Base-by-base conservation (phyloP, 192 early-diverging fungal species). In the Mortierella hygrophila region DNA sequence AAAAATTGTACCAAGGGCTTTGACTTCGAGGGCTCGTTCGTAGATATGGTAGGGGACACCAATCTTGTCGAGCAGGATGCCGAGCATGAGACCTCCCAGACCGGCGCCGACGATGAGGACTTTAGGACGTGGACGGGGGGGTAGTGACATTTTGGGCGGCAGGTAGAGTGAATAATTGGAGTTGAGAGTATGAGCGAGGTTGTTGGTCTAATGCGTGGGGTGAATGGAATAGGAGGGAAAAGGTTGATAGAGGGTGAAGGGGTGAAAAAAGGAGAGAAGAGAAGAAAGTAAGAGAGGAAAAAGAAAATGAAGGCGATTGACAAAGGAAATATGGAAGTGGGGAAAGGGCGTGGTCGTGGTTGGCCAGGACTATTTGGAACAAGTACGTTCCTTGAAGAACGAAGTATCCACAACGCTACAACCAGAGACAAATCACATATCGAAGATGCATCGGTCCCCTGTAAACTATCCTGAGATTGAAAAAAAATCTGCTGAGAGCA, bases 41-140 rank as follows among this genome's bases (percentile, higher is more conserved):
- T 72, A 72, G 42, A 72, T 72, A 15, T 72, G 71, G 26, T 72
- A 72, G 11, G 40, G 41, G 71, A 72, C 42, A 6, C 71, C 71
- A 2, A 46, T 46, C 15, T 46, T 41, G 26, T 72, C 71, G 26
- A 72, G 44, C 21, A 72, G 38, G 44, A 72, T 72, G 23, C 41
- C 44, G 8, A 72, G 6, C 41, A 46, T 72, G 13, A 72, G 42
- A 4, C 71, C 71, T 11, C 71, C 71, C 3, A 72, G 44, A 16
- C 71, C 71, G 42, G 44, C 44, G 15, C 71, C 71, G 26, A 46
- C n/a, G 71, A 72, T 72, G 11, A 49, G 44, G 23, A 72, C 71
- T 13, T 41, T 72, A 46, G 71, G 71, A 13, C n/a, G 42, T 41
- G 71, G 26, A 13, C 41, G 38, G 6, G 37, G 69, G 0, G 71